Conservation (phyloP, 139 green algal species). For the Micractinium sp. region DNA sequence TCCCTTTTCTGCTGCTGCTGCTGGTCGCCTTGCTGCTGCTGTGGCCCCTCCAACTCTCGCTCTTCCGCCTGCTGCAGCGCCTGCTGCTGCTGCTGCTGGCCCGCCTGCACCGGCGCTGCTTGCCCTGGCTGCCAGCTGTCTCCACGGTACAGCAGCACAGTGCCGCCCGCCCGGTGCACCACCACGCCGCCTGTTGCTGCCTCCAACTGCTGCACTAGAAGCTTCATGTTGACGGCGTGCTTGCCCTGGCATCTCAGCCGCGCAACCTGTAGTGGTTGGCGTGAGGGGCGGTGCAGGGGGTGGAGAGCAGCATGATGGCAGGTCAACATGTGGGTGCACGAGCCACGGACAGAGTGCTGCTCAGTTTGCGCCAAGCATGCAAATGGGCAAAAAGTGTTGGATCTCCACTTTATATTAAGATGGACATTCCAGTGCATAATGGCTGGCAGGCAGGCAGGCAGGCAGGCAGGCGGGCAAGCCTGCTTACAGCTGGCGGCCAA, state of each 20-base stretch:
- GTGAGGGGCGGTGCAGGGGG: neutral
- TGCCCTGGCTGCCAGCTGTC: constrained; percentile 7
- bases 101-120: neutral
- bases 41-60: neutral
- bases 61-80: neutral
- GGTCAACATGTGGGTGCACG: neutral
- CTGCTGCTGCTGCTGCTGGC: neutral
- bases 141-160: constrained; percentile 37
- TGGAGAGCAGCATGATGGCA: neutral
- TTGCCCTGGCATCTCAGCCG: constrained; percentile 47
- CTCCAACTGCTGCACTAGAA: constrained; percentile 36
- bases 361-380: neutral
- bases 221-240: constrained; percentile 47
- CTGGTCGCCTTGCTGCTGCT: neutral
- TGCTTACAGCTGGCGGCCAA: too few relatives aligned
- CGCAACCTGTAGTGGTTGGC: constrained; percentile 27
- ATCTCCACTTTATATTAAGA: too few relatives aligned
- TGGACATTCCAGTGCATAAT: too few relatives aligned
- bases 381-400: neutral
- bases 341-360: neutral
- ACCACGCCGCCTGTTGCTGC: constrained; percentile 36
- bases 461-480: neutral
- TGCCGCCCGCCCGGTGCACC: constrained; percentile 41
- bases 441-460: neutral
- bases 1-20: neutral